Conservation (phyloP, 2,329 filamentous ascomycete species). For the Parafenestella ontariensis region DNA sequence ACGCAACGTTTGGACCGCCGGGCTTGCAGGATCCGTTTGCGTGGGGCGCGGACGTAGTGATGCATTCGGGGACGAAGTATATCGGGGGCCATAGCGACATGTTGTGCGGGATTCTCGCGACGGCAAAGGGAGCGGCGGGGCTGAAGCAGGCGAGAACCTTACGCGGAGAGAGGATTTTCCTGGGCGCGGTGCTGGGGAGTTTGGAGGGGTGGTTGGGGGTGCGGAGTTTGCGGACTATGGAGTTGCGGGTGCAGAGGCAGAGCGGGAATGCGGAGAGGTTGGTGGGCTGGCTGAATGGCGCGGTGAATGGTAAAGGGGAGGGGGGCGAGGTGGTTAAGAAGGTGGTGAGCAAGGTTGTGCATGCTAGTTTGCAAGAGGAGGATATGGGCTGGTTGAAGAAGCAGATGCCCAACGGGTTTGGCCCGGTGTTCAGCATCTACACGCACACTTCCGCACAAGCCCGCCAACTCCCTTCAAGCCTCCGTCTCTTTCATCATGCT, state of each 20-base stretch:
- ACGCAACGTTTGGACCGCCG: constrained; percentile 92
- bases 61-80: constrained; percentile 97
- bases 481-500: constrained; percentile 89
- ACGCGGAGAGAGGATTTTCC: constrained; percentile 71
- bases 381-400: constrained; percentile 71
- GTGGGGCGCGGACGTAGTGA: constrained; percentile 81
- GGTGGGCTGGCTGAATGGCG: constrained; percentile 72
- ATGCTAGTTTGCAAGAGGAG: constrained; percentile 80
- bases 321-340: constrained; percentile 57
- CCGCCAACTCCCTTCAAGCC: constrained; percentile 74
- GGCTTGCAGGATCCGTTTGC: constrained; percentile 85
- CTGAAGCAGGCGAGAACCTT: constrained; percentile 57
- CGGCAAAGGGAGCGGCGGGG: constrained; percentile 54
- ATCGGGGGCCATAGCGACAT: constrained; percentile 94
- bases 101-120: constrained; percentile 82
- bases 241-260: constrained; percentile 81
- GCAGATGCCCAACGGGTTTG: constrained; percentile 93
- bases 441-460: constrained; percentile 69
- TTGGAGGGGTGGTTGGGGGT: constrained; percentile 93
- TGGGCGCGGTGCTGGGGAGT: constrained; percentile 87
- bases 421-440: constrained; percentile 82
- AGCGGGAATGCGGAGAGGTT: constrained; percentile 72
- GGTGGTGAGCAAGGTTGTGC: constrained; percentile 68
- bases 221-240: constrained; percentile 82
- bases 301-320: constrained; percentile 51